Percentiles rank a stretch among this genome's conserved stretches.
Evolutionary conservation across 768 basidiomycete species (phyloP).

Genomic region (Boletus pseudopeckii): DNA sequence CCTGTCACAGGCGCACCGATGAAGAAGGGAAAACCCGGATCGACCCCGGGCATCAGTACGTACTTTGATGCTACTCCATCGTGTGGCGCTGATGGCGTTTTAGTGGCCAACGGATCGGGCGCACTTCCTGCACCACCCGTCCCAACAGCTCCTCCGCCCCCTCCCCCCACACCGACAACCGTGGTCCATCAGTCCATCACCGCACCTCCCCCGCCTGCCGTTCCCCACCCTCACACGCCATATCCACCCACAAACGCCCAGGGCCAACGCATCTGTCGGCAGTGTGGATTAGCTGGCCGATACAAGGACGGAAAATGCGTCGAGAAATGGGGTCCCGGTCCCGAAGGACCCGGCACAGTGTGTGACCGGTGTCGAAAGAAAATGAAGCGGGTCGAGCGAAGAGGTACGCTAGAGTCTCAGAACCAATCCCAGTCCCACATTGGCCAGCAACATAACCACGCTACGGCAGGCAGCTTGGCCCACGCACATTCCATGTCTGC

Average conservation of each 20-base stretch:
- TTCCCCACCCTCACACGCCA: slow-evolving; percentile 12
- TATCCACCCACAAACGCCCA: slow-evolving; percentile 44
- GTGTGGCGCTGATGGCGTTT: slow-evolving; percentile 12
- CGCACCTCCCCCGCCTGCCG: background rate
- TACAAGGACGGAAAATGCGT: slow-evolving; percentile 86
- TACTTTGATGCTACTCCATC: background rate
- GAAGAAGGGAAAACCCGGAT: slow-evolving; percentile 55
- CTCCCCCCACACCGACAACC: slow-evolving; percentile 16
- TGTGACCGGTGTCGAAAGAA: slow-evolving; percentile 86
- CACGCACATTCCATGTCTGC: slow-evolving; percentile 23
- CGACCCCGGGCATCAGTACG: slow-evolving; percentile 24
- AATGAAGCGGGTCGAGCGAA: slow-evolving; percentile 78
- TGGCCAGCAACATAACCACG: slow-evolving; percentile 7
- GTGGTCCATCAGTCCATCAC: slow-evolving; percentile 7
- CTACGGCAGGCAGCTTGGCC: background rate
- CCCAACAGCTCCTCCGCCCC: slow-evolving; percentile 6
- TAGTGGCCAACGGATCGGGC: slow-evolving; percentile 20
- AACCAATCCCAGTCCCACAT: slow-evolving; percentile 23
- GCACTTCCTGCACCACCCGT: slow-evolving; percentile 18
- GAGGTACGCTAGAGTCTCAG: slow-evolving; percentile 57
- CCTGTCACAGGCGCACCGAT: slow-evolving; percentile 69
- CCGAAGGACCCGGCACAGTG: slow-evolving; percentile 78
- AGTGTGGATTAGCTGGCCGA: slow-evolving; percentile 68
- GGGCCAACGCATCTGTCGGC: slow-evolving; percentile 74
- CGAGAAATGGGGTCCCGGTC: slow-evolving; percentile 86